Conservation (phyloP, 2,329 filamentous ascomycete species). For the Phaeosphaeriaceae sp. region DNA sequence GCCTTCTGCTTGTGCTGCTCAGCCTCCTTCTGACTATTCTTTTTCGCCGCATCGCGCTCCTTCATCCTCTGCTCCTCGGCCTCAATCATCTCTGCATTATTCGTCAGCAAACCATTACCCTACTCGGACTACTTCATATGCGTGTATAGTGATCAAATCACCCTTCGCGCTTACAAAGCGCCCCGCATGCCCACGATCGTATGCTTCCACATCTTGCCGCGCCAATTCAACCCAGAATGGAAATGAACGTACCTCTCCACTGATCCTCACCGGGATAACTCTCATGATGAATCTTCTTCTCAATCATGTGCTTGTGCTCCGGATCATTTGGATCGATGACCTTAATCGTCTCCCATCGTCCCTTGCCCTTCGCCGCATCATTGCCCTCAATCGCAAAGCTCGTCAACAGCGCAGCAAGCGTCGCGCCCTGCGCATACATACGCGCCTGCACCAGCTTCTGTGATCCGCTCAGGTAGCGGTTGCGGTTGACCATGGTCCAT, state of each 20-base stretch:
- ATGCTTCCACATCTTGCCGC: background rate
- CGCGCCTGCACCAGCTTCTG: conserved; percentile 95
- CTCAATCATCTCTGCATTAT: conserved; percentile 75
- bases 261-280: conserved; percentile 88
- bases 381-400: conserved; percentile 82
- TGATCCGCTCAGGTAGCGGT: conserved; percentile 73
- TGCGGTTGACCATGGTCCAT: conserved; percentile 78
- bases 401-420: conserved; percentile 82
- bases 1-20: conserved; percentile 27
- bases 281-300: conserved; percentile 89
- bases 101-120: conserved; percentile 21
- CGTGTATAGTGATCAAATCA: background rate
- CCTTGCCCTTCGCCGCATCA: conserved; percentile 79
- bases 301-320: conserved; percentile 80
- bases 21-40: conserved; percentile 21
- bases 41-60: conserved; percentile 53
- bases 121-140: background rate
- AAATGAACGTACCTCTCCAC: conserved; percentile 76
- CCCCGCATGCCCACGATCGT: background rate
- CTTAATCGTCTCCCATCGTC: conserved; percentile 85
- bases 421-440: conserved; percentile 91
- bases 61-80: conserved; percentile 73
- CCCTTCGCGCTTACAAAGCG: conserved; percentile 20
- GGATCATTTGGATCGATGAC: conserved; percentile 83
- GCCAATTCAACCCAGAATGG: background rate